Percentiles rank a stretch among this genome's conserved stretches.
phyloP scores from a whole-genome alignment of 176 grass and related monocot genomes.

The Phoenix roebelenii region DNA sequence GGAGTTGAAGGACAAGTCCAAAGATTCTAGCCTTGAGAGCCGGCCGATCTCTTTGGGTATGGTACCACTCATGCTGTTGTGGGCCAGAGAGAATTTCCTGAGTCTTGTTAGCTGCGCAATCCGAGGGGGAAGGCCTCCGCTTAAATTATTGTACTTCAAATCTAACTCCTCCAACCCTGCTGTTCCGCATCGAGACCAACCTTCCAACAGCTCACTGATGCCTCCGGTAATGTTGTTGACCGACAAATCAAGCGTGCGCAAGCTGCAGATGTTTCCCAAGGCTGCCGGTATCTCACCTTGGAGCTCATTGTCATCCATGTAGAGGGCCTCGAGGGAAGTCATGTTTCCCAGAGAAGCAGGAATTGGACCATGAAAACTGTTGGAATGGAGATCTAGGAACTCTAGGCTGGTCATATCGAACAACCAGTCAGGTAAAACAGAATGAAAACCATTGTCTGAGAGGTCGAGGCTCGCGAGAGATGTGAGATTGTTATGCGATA shows the following conservation, averaged over 20 bases:
- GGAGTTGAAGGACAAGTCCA: neutral
- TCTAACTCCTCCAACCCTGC: neutral
- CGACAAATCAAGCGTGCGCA: neutral
- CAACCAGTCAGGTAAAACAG: no score
- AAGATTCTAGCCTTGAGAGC: neutral
- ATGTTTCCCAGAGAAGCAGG: constrained; percentile 15
- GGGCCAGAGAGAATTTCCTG: neutral
- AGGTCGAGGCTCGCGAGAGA: no score
- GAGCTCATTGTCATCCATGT: neutral
- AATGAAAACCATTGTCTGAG: no score
- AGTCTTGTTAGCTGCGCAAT: constrained; percentile 1
- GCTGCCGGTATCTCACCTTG: neutral
- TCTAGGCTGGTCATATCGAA: no score
- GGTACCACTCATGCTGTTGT: constrained; percentile 12
- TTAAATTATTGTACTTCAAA: no score
- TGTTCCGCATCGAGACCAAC: neutral
- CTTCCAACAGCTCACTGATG: neutral
- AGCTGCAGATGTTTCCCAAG: constrained; percentile 2
- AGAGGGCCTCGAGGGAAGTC: constrained; percentile 4
- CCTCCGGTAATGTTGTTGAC: neutral
- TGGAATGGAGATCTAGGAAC: neutral
- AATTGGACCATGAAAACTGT: neutral
- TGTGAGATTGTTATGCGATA: neutral
- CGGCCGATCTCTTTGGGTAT: constrained; percentile 15
- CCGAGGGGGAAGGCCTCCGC: constrained; percentile 3